Percentiles rank a stretch among this genome's conserved stretches.
phyloP scores from a whole-genome alignment of 1,139 yeast species.

The Candida tropicalis region DNA sequence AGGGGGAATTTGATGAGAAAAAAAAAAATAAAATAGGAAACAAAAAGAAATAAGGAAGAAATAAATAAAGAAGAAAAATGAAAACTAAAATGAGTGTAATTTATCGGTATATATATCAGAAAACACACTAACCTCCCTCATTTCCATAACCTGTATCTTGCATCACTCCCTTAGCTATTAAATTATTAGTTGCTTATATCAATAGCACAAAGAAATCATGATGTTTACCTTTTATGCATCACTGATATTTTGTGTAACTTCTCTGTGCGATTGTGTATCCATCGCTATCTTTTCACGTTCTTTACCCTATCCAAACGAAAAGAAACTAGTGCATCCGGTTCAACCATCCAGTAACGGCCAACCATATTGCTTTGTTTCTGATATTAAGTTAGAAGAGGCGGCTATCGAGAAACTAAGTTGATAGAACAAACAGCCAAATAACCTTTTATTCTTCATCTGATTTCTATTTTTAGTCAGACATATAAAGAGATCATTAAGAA shows the following conservation, averaged over 20 bases:
- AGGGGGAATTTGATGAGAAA: too few relatives aligned
- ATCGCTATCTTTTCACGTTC: neutral
- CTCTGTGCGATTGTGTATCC: neutral
- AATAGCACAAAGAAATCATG: neutral
- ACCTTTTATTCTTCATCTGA: neutral
- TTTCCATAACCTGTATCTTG: neutral
- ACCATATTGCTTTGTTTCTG: too few relatives aligned
- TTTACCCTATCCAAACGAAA: neutral
- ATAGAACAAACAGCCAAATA: too few relatives aligned
- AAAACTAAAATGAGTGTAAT: too few relatives aligned
- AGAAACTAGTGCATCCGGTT: too few relatives aligned
- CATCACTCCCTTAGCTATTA: neutral
- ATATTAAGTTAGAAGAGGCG: too few relatives aligned
- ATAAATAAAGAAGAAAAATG: neutral
- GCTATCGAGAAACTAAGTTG: too few relatives aligned
- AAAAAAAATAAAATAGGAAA: too few relatives aligned
- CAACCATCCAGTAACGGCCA: too few relatives aligned
- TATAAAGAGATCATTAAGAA: neutral
- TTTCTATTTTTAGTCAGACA: neutral
- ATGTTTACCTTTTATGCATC: neutral
- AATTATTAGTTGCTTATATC: slow-evolving; percentile 1
- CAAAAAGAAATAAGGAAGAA: neutral
- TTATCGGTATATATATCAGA: too few relatives aligned
- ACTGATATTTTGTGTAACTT: neutral
- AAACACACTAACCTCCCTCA: too few relatives aligned